Evolutionary conservation across 352 stramenopile genomes (phyloP), one percentile per base, ranked within the genome.

Genomic region (Poterioochromonas sp.): DNA sequence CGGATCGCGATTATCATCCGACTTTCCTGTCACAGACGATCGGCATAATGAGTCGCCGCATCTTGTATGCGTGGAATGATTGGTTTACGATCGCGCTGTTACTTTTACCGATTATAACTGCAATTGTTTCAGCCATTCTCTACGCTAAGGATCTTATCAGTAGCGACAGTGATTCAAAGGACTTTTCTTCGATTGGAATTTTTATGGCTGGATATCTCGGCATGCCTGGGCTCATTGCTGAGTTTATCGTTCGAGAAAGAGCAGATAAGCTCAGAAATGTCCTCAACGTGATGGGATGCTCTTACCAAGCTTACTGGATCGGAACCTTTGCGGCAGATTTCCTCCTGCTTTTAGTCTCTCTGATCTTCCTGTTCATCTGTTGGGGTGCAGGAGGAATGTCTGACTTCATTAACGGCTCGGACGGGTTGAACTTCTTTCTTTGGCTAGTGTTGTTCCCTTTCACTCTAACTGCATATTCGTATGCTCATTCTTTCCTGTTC

Each of bases 271-370:
- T 73, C 37, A 49, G 74, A 32, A 73, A 29, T 32, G 39, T 79
- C 51, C 39, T 79, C 8, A 76, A 1, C 12, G 76, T 79, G 22
- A 79, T 76, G 76, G 76, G 76, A 37, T 79, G 76, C 47, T 11
- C 3, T n/a, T 43, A 40, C 40, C 11, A 26, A 29, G 76, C 76
- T 39, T 79, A 79, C 54, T 74, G 58, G 76, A 29, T 76, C 18
- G 76, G 76, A 2, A 44, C 76, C 0, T 79, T 79, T 62, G 22
- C 74, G 1, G 76, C 63, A 3, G 76, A 79, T 74, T 76, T 35
- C 32, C 0, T 60, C 3, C 32, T 79, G 2, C 40, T 79, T 1
- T 29, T n/a, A 3, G 2, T 71, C 11, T 29, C 62, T n/a, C 5
- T 29, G 11, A 29, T 47, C 1, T n/a, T 71, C 20, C 39, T 43